phyloP scores from a whole-genome alignment of 805 yeast genomes.

The Candida andamanensis region DNA sequence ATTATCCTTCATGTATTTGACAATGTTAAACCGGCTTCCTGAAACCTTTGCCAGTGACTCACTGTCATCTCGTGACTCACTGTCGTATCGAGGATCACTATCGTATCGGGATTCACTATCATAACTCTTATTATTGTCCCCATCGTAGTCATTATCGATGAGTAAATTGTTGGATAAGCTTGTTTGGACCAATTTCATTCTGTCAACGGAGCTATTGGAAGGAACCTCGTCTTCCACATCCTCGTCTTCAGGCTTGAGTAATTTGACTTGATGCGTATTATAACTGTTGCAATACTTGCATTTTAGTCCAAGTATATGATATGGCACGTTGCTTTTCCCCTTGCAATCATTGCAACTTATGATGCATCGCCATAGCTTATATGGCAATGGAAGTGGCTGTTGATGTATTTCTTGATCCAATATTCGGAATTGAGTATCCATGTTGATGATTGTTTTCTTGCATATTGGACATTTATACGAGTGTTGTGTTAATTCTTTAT shows the following conservation, averaged over 20 bases:
- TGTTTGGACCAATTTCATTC: conserved; percentile 30
- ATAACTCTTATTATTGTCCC: conserved; percentile 12
- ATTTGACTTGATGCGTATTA: conserved; percentile 70
- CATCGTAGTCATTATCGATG: conserved; percentile 31
- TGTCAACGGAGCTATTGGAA: conserved; percentile 8
- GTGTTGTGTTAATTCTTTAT: conserved; percentile 73
- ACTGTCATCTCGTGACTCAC: conserved; percentile 19
- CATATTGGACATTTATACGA: conserved; percentile 91
- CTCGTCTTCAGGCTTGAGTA: conserved; percentile 65
- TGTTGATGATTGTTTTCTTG: conserved; percentile 75
- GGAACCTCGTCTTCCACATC: conserved; percentile 22
- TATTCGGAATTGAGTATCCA: conserved; percentile 84
- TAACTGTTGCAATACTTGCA: conserved; percentile 86
- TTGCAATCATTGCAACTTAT: conserved; percentile 84
- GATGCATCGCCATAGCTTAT: conserved; percentile 68
- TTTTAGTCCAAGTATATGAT: conserved; percentile 81
- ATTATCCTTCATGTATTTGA: conserved; percentile 19
- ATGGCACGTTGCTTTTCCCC: conserved; percentile 68
- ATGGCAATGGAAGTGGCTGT: conserved; percentile 78
- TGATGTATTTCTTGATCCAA: conserved; percentile 75
- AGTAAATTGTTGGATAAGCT: conserved; percentile 33
- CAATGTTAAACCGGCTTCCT: too few relatives aligned
- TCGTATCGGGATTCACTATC: conserved; percentile 17
- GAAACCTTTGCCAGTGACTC: too few relatives aligned
- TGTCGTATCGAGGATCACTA: too few relatives aligned